These are phyloP conservation scores for Saccharomyces hybrid DNA, from an alignment of 1,139 yeast genomes.

Conservation along the genomic window DNA sequence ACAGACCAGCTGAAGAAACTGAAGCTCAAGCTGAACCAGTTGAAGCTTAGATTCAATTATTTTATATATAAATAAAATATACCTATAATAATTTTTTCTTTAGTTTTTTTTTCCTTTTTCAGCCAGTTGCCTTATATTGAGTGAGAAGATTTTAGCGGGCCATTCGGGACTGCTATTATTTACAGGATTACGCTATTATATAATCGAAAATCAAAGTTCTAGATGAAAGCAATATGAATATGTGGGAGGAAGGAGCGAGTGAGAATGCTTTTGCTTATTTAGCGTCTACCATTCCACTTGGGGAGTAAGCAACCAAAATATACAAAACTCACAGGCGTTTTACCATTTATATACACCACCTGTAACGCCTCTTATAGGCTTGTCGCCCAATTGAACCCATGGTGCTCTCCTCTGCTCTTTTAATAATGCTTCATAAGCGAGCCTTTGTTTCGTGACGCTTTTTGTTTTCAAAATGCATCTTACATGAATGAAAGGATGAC, in stretches of 20 bases:
- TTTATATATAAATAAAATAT: neutral
- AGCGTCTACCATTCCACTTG: no score
- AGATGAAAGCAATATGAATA: no score
- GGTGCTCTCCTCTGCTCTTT: slow-evolving; percentile 43
- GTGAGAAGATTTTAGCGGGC: no score
- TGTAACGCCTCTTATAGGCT: slow-evolving; percentile 39
- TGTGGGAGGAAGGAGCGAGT: no score
- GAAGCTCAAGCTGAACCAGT: slow-evolving; percentile 31
- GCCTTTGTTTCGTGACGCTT: slow-evolving; percentile 49
- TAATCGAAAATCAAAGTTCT: neutral
- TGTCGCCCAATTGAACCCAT: slow-evolving; percentile 37
- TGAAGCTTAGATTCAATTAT: slow-evolving; percentile 24
- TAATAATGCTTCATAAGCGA: slow-evolving; percentile 49
- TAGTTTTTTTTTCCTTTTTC: neutral
- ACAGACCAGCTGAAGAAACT: slow-evolving; percentile 43
- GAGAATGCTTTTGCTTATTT: no score
- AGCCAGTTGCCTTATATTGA: neutral
- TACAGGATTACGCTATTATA: slow-evolving; percentile 5
- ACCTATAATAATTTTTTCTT: neutral
- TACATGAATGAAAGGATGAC: slow-evolving; percentile 72
- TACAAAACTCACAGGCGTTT: slow-evolving; percentile 8
- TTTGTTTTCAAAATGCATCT: slow-evolving; percentile 66
- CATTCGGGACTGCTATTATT: neutral
- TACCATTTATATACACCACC: slow-evolving; percentile 48
- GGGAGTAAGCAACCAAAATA: neutral